Evolutionary conservation across 2,329 filamentous ascomycete genomes (phyloP).

Genomic region (Pyrenochaeta sp.): DNA sequence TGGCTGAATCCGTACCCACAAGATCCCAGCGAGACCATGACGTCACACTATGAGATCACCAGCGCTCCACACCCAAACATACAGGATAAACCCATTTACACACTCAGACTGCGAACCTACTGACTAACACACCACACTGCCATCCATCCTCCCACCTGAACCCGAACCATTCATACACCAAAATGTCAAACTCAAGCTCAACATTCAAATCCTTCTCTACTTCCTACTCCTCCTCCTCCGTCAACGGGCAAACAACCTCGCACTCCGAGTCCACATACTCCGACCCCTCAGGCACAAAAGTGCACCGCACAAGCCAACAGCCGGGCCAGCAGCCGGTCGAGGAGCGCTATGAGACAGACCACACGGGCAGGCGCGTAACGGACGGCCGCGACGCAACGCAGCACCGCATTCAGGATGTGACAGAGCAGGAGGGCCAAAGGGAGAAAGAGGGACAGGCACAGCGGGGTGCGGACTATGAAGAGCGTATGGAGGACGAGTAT

Average conservation of each 20-base stretch:
- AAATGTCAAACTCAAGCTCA: conserved; percentile 11
- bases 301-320: conserved; percentile 36
- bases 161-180: background rate
- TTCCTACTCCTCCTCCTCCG: conserved; percentile 30
- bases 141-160: background rate
- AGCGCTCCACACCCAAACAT: background rate
- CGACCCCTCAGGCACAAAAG: conserved; percentile 39
- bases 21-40: conserved; percentile 7
- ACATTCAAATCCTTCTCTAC: conserved; percentile 38
- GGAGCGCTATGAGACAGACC: conserved; percentile 37
- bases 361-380: conserved; percentile 26
- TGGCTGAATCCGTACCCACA: too few species aligned
- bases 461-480: conserved; percentile 49
- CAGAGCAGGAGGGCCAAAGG: conserved; percentile 44
- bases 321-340: conserved; percentile 34
- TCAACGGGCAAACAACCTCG: conserved; percentile 41
- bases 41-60: conserved; percentile 23
- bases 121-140: background rate
- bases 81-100: background rate
- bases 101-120: background rate
- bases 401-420: conserved; percentile 44
- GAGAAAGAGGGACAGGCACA: conserved; percentile 9
- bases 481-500: conserved; percentile 56
- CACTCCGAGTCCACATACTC: conserved; percentile 32
- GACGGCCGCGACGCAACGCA: conserved; percentile 4